These are phyloP conservation scores for Elasticomyces elasticus DNA, from an alignment of 495 filamentous ascomycete species.

Conservation along the genomic window DNA sequence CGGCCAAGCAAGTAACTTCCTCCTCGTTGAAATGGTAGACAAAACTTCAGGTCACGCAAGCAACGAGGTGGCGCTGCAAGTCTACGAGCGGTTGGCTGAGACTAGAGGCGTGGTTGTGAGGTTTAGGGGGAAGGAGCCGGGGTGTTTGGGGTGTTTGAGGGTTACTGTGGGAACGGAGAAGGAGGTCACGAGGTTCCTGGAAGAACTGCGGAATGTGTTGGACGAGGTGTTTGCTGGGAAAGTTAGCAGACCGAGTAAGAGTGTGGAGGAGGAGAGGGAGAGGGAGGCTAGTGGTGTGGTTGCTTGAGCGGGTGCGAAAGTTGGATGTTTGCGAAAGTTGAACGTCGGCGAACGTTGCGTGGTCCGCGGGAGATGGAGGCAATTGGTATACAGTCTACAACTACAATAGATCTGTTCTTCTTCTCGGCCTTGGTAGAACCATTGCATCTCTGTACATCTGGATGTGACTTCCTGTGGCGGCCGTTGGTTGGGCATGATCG, in stretches of 20 bases:
- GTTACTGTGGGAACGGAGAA: constrained; percentile 86
- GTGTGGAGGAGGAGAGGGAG: constrained; percentile 29
- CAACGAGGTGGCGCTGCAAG: constrained; percentile 63
- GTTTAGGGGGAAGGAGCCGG: constrained; percentile 84
- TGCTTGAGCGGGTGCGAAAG: constrained; percentile 8
- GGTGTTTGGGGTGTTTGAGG: constrained; percentile 77
- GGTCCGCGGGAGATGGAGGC: too few relatives aligned
- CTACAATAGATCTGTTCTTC: too few relatives aligned
- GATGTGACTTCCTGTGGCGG: too few relatives aligned
- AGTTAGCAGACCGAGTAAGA: constrained; percentile 2
- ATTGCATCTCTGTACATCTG: too few relatives aligned
- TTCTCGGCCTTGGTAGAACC: too few relatives aligned
- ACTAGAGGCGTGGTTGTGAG: constrained; percentile 81
- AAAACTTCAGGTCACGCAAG: constrained; percentile 56
- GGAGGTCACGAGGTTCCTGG: constrained; percentile 70
- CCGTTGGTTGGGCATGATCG: neutral
- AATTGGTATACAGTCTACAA: too few relatives aligned
- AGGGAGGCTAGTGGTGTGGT: constrained; percentile 30
- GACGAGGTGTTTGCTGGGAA: constrained; percentile 38
- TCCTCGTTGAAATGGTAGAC: constrained; percentile 80
- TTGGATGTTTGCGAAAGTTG: neutral
- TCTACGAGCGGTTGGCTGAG: constrained; percentile 81
- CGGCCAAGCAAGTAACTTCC: constrained; percentile 75
- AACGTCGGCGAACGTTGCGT: too few relatives aligned
- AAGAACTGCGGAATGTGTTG: constrained; percentile 54